Base-by-base conservation (phyloP, 148 eudicot species). In the Rhododendron molle region DNA sequence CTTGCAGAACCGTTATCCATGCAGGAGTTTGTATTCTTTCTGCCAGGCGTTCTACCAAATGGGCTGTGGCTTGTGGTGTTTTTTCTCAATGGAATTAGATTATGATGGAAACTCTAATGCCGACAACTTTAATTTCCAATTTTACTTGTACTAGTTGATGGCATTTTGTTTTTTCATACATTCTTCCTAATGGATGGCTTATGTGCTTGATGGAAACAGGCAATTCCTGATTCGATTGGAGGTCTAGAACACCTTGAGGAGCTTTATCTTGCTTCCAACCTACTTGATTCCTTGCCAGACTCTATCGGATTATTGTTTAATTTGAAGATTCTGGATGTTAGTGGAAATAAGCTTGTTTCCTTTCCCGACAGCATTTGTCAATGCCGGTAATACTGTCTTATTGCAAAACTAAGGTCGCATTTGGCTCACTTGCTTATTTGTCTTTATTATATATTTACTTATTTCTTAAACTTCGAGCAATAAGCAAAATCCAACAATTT, bases 201-300 rank as follows among this genome's bases (percentile, higher is more conserved):
- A 14, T 32, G 47, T n/a, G 49, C 81, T 44, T 76, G 83, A 81
- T 83, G 44, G 58, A 81, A 85, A 91, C 92, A 95, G 98, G 91
- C 84, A 32, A 84, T 97, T 88, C 99, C 99, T 76, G 99, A 97
- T 89, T 93, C 98, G 34, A 85, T 97, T 86, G 93, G 92, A 50
- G 98, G 99, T 83, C 86, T 97, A 54, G 92, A 90, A 89, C 92
- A 87, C 86, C 96, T 97, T 18, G 98, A 95, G 91, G 96, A 94
- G 86, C 95, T 97, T 43, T 88, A 94, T 87, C 88, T 97, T 78
- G 90, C 98, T 54, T 91, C 95, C 62, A 97, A 97, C 86, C 87
- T 93, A 34, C 89, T 97, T 81, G 95, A 92, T 80, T 92, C 92
- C n/a, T 88, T 97, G 85, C 98, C 99, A 9, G 98, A 97, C 76